Evolutionary conservation across 257 asterid genomes (phyloP).

Genomic region (Lycium barbarum): DNA sequence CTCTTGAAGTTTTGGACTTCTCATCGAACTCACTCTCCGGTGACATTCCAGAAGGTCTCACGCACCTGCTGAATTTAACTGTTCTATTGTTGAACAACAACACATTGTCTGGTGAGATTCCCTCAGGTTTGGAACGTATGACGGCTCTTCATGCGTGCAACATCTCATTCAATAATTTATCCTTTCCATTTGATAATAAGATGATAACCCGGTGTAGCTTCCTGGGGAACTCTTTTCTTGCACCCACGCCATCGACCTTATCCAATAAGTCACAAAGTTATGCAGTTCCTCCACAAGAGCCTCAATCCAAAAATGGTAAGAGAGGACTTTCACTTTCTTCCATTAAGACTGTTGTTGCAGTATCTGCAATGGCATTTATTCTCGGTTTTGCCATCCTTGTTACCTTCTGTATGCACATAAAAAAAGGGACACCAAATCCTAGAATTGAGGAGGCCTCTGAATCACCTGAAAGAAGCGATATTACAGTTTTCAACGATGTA

Average conservation of each 20-base stretch:
- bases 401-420: slow-evolving; percentile 64
- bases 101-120: slow-evolving; percentile 73
- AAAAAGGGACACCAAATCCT: slow-evolving; percentile 70
- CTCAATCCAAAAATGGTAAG: slow-evolving; percentile 34
- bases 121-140: slow-evolving; percentile 50
- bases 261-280: slow-evolving; percentile 47
- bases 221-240: slow-evolving; percentile 64
- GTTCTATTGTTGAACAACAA: slow-evolving; percentile 69
- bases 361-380: slow-evolving; percentile 72
- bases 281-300: slow-evolving; percentile 47
- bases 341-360: slow-evolving; percentile 70
- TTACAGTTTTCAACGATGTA: slow-evolving; percentile 68
- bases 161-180: slow-evolving; percentile 76
- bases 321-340: slow-evolving; percentile 60
- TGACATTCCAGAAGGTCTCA: no score
- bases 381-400: slow-evolving; percentile 68
- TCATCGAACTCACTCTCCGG: no score
- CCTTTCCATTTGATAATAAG: slow-evolving; percentile 53
- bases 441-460: slow-evolving; percentile 59
- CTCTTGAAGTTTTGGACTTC: no score
- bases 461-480: slow-evolving; percentile 61
- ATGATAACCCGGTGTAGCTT: slow-evolving; percentile 63
- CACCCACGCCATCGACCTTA: slow-evolving; percentile 53
- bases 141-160: slow-evolving; percentile 60
- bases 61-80: no score